A percentile compares a stretch with the other conserved stretches of the same genome.
phyloP scores from a whole-genome alignment of 1,139 yeast genomes.

The Candida neerlandica region DNA sequence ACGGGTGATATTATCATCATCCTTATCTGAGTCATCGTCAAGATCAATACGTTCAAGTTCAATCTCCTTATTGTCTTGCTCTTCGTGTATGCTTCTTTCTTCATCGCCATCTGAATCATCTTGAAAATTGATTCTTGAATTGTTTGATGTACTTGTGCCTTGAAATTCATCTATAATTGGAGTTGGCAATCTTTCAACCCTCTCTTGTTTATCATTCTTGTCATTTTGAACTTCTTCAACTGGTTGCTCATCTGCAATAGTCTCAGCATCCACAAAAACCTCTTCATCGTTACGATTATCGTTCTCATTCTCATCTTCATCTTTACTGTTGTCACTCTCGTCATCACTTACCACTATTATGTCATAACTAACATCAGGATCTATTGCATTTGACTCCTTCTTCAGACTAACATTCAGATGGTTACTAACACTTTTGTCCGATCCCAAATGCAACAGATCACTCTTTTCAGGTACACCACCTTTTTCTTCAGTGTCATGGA shows the following conservation, averaged over 20 bases:
- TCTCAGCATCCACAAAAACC: background rate
- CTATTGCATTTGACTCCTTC: background rate
- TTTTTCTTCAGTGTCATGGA: background rate
- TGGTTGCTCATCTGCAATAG: background rate
- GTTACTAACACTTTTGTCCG: no score
- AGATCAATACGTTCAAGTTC: constrained; percentile 8
- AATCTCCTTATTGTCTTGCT: no score
- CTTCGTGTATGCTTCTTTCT: constrained; percentile 18
- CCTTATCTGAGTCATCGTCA: constrained; percentile 20
- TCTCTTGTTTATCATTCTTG: background rate
- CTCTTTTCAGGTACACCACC: background rate
- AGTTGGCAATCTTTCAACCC: background rate
- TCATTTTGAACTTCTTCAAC: background rate
- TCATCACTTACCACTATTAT: background rate
- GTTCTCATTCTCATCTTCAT: background rate
- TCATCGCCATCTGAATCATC: constrained; percentile 22
- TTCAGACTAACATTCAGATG: background rate
- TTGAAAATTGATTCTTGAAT: constrained; percentile 8
- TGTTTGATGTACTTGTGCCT: constrained; percentile 11
- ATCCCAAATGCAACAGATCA: background rate
- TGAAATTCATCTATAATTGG: constrained; percentile 6
- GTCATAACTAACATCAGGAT: constrained; percentile 1
- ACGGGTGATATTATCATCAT: constrained; percentile 20
- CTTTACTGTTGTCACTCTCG: background rate
- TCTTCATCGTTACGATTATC: background rate